Percentiles rank a stretch among this genome's conserved stretches.
phyloP scores from a whole-genome alignment of 345 rosid genomes.

The Brassica rapa region DNA sequence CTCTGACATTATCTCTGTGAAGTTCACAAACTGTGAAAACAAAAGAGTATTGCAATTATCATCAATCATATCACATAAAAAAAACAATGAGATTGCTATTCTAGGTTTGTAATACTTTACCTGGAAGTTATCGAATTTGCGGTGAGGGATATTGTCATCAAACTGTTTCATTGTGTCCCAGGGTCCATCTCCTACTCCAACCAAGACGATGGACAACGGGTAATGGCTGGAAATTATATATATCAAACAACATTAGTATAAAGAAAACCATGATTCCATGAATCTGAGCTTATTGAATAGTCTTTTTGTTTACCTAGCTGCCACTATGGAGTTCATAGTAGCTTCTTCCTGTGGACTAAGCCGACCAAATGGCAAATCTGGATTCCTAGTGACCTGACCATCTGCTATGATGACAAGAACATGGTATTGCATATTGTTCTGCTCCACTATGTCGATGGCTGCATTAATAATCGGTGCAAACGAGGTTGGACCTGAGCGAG shows the following conservation, averaged over 20 bases:
- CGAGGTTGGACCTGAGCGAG: constrained; percentile 80
- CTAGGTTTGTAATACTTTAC: constrained; percentile 35
- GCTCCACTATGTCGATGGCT: constrained; percentile 80
- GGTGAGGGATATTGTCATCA: constrained; percentile 89
- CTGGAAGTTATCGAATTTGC: constrained; percentile 94
- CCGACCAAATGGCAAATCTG: constrained; percentile 58
- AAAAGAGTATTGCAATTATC: background rate
- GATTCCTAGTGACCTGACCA: constrained; percentile 89
- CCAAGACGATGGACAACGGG: constrained; percentile 85
- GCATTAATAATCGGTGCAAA: constrained; percentile 89
- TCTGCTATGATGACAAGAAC: constrained; percentile 93
- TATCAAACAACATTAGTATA: background rate
- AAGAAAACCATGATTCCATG: background rate
- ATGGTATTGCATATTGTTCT: constrained; percentile 73
- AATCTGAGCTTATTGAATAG: constrained; percentile 3
- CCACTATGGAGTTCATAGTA: constrained; percentile 76
- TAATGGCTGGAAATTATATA: constrained; percentile 50
- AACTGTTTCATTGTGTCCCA: constrained; percentile 92
- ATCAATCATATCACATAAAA: background rate
- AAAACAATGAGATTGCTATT: background rate
- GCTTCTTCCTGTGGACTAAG: constrained; percentile 83
- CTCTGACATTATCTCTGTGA: constrained; percentile 81
- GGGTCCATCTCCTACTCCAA: constrained; percentile 98
- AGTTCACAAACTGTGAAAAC: constrained; percentile 75
- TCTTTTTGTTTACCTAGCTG: constrained; percentile 71